These are phyloP conservation scores for Chalciporus pseudorubinellus DNA, from an alignment of 768 basidiomycete genomes.

Conservation along the genomic window DNA sequence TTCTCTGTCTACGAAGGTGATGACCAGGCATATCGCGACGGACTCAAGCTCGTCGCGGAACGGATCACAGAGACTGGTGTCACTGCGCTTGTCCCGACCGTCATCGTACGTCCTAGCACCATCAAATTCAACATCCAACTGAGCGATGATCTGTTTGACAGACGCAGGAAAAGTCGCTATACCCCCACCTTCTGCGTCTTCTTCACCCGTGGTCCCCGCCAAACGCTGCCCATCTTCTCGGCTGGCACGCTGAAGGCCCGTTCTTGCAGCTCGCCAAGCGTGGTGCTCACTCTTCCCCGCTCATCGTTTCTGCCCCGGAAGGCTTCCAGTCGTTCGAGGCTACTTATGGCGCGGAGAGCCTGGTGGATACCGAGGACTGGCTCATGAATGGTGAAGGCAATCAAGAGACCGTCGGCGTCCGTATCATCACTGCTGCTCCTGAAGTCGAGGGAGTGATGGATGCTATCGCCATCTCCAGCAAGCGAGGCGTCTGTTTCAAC, in stretches of 20 bases:
- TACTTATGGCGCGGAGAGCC: slow-evolving; percentile 67
- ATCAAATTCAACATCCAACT: background rate
- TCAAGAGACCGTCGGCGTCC: slow-evolving; percentile 49
- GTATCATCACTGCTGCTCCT: slow-evolving; percentile 84
- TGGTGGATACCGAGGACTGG: slow-evolving; percentile 67
- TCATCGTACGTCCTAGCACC: slow-evolving; percentile 54
- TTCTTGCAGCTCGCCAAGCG: slow-evolving; percentile 81
- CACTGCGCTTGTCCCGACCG: slow-evolving; percentile 68
- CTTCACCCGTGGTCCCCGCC: slow-evolving; percentile 66
- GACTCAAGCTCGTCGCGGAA: slow-evolving; percentile 68
- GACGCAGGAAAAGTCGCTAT: slow-evolving; percentile 78
- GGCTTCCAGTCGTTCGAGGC: slow-evolving; percentile 69
- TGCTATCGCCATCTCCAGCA: slow-evolving; percentile 55
- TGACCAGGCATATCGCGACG: slow-evolving; percentile 63
- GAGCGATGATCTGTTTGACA: slow-evolving; percentile 24
- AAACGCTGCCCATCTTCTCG: slow-evolving; percentile 69
- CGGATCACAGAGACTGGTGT: slow-evolving; percentile 85
- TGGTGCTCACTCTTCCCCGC: slow-evolving; percentile 74
- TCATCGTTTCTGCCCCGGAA: slow-evolving; percentile 59
- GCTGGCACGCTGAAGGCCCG: slow-evolving; percentile 91
- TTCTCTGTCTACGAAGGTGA: slow-evolving; percentile 79
- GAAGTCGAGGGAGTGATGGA: slow-evolving; percentile 82
- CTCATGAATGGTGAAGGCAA: slow-evolving; percentile 40
- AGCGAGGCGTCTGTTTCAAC: slow-evolving; percentile 73
- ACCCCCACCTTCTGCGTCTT: slow-evolving; percentile 66